These are phyloP conservation scores for Leccinum aurantiacum DNA, from an alignment of 768 basidiomycete genomes.

Conservation along the genomic window DNA sequence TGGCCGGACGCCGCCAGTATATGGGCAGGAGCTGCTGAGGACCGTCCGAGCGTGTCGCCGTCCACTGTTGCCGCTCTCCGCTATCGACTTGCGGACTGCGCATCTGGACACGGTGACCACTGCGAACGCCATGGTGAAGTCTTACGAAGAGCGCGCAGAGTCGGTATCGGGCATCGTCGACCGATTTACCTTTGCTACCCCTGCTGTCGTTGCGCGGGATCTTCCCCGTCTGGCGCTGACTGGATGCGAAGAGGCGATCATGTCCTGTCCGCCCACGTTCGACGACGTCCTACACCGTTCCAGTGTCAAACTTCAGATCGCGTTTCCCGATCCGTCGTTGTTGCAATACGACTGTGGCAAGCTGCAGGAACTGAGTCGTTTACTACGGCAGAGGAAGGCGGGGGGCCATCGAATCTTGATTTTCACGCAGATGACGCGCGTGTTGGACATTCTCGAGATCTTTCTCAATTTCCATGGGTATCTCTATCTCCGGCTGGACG, in stretches of 20 bases:
- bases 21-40: conserved; percentile 46
- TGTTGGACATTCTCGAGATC: conserved; percentile 91
- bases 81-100: conserved; percentile 36
- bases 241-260: conserved; percentile 35
- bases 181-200: conserved; percentile 78
- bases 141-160: conserved; percentile 58
- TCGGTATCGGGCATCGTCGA: conserved; percentile 56
- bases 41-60: conserved; percentile 38
- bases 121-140: conserved; percentile 56
- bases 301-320: conserved; percentile 85
- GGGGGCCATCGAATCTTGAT: conserved; percentile 90
- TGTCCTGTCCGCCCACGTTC: conserved; percentile 45
- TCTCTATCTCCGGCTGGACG: conserved; percentile 91
- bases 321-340: conserved; percentile 86
- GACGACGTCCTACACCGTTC: conserved; percentile 70
- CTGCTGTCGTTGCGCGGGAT: conserved; percentile 73
- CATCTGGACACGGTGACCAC: conserved; percentile 45
- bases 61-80: conserved; percentile 54
- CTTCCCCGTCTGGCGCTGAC: conserved; percentile 62
- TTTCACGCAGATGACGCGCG: conserved; percentile 96
- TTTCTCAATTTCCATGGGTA: conserved; percentile 93
- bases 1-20: conserved; percentile 46
- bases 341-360: conserved; percentile 97
- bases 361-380: conserved; percentile 75
- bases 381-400: conserved; percentile 81